A percentile compares a stretch with the other conserved stretches of the same genome.
These are phyloP conservation scores for Aspergillus versicolor DNA, from an alignment of 2,329 filamentous ascomycete genomes.

Conservation along the genomic window DNA sequence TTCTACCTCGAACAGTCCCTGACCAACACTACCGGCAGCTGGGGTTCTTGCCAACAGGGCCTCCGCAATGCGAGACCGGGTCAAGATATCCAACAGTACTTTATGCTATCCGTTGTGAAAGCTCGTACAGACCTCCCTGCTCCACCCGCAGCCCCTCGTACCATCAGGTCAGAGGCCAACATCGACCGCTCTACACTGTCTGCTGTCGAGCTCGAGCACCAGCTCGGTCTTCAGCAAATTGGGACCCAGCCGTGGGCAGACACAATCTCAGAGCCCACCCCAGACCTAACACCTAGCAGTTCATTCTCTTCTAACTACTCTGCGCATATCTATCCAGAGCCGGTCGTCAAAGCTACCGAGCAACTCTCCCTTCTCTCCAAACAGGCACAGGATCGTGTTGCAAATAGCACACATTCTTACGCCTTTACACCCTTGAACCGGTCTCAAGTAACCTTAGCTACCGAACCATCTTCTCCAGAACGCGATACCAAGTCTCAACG, in stretches of 20 bases:
- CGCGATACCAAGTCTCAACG: constrained; percentile 20
- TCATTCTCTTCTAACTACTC: constrained; percentile 41
- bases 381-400: constrained; percentile 15
- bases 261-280: constrained; percentile 32
- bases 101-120: constrained; percentile 29
- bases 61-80: constrained; percentile 34
- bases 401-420: constrained; percentile 26
- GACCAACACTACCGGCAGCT: constrained; percentile 26
- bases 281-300: constrained; percentile 39
- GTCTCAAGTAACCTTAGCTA: constrained; percentile 23
- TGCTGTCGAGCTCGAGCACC: constrained; percentile 32
- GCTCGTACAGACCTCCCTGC: constrained; percentile 17
- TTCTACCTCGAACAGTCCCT: constrained; percentile 41
- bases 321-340: constrained; percentile 28
- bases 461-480: constrained; percentile 24
- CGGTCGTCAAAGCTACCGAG: constrained; percentile 27
- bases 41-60: constrained; percentile 24
- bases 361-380: constrained; percentile 28
- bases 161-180: constrained; percentile 14
- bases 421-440: constrained; percentile 17
- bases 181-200: constrained; percentile 31
- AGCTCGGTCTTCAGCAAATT: constrained; percentile 28
- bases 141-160: constrained; percentile 10
- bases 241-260: constrained; percentile 23
- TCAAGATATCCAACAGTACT: constrained; percentile 32